Conservation (phyloP, 2,329 filamentous ascomycete species). For the Hymenoscyphus linearis region DNA sequence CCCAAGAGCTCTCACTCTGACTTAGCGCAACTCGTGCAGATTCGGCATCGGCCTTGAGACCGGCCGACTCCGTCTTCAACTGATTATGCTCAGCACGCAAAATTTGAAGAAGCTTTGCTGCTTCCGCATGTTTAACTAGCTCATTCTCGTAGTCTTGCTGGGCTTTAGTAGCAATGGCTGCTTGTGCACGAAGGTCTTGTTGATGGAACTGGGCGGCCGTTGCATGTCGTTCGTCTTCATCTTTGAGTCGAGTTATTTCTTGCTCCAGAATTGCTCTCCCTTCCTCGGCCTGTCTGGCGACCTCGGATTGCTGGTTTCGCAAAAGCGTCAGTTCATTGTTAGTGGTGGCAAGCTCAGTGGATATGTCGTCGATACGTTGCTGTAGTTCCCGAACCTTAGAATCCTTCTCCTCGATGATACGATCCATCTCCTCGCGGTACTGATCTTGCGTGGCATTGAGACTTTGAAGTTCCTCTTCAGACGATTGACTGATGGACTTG, state of each 20-base stretch:
- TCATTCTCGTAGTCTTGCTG: slow-evolving; percentile 96
- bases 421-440: slow-evolving; percentile 81
- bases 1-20: slow-evolving; percentile 84
- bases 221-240: slow-evolving; percentile 73
- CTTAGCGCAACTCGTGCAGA: slow-evolving; percentile 73
- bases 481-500: slow-evolving; percentile 77
- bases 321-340: slow-evolving; percentile 78
- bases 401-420: slow-evolving; percentile 70
- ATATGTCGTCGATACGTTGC: slow-evolving; percentile 78
- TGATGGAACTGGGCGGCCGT: slow-evolving; percentile 81
- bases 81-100: slow-evolving; percentile 77
- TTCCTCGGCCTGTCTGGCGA: slow-evolving; percentile 65
- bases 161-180: slow-evolving; percentile 85
- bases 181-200: slow-evolving; percentile 87
- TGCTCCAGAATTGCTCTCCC: slow-evolving; percentile 75
- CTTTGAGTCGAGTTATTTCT: slow-evolving; percentile 75
- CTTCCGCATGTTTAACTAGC: slow-evolving; percentile 89
- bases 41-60: slow-evolving; percentile 75
- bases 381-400: slow-evolving; percentile 73
- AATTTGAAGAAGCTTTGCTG: slow-evolving; percentile 76
- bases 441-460: slow-evolving; percentile 77
- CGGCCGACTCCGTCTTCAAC: slow-evolving; percentile 71
- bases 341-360: slow-evolving; percentile 71
- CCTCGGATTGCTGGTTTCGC: slow-evolving; percentile 74
- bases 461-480: slow-evolving; percentile 81